Base-by-base conservation (phyloP, 2,329 filamentous ascomycete genomes). In the Fusarium acutatum region DNA sequence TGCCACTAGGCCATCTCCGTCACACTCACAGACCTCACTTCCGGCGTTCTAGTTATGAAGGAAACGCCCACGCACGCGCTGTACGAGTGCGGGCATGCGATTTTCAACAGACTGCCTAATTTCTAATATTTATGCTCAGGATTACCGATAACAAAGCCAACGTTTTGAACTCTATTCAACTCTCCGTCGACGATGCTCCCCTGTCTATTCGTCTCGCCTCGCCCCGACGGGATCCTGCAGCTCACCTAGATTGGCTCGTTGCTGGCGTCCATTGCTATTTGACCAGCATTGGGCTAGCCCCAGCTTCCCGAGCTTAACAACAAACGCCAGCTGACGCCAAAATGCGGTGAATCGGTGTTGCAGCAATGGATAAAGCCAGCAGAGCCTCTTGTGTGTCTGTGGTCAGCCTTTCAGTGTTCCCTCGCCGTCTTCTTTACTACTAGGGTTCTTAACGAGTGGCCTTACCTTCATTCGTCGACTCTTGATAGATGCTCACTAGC, bases 341-440 rank as follows among this genome's bases (percentile, higher is more conserved):
- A 78, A 77, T 78, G 77, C 77, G 77, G 77, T 78, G 77, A 78
- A 78, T 77, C 69, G 54, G 58, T 57, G 47, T 58, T 67, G 59
- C 58, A 70, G 60, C 61, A 64, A 53, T 72, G 61, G 49, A 67
- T 61, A 66, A 61, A 69, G 65, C 61, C 60, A 69, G 47, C 68
- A 53, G 67, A 71, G 69, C 71, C 67, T 72, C 73, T 67, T 69
- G 56, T 69, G 44, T 50, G 54, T 54, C 54, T 57, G 30, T 62
- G 67, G 41, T 64, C 47, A 59, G 67, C 60, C 62, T 44, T 66
- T 50, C 46, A 62, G 57, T 67, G 50, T 37, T 52, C 60, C 53
- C 56, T 64, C 56, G 47, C 37, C 32, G 60, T 50, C 60, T 56
- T 65, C 60, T 73, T 72, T 68, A 46, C 28, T 52, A 22, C 46